Conservation (phyloP, 2,329 filamentous ascomycete species). For the Clarireedia monteithiana region DNA sequence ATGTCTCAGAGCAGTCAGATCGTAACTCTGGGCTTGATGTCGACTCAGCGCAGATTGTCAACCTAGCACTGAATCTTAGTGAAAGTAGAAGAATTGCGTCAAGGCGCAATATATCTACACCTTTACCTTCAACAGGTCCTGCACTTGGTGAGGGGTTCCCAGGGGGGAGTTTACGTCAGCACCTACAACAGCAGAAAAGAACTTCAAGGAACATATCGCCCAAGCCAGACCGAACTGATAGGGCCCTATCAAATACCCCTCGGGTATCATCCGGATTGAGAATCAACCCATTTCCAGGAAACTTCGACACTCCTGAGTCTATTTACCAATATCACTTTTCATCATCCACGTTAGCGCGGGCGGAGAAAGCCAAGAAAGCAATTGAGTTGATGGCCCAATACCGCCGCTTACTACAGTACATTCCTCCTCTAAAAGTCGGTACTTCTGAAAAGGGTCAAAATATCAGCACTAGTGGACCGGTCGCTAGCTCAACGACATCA, state of each 20-base stretch:
- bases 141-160: conserved; percentile 37
- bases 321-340: conserved; percentile 62
- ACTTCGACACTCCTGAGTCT: conserved; percentile 39
- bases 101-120: conserved; percentile 44
- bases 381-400: conserved; percentile 85
- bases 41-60: conserved; percentile 84
- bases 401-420: conserved; percentile 65
- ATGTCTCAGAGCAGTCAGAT: not conserved
- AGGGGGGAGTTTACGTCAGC: conserved; percentile 55
- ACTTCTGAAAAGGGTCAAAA: conserved; percentile 31
- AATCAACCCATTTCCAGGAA: conserved; percentile 39
- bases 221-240: conserved; percentile 37
- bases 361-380: conserved; percentile 75
- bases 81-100: conserved; percentile 65
- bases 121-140: conserved; percentile 36
- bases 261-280: conserved; percentile 35
- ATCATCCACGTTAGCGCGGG: conserved; percentile 69
- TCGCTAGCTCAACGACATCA: conserved; percentile 32
- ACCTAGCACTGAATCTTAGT: conserved; percentile 82
- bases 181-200: conserved; percentile 64
- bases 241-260: conserved; percentile 27
- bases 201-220: conserved; percentile 55
- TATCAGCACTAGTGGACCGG: conserved; percentile 32
- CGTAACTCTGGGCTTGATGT: conserved; percentile 43
- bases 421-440: conserved; percentile 62